Evolutionary conservation across 176 grass and related monocot species (phyloP).

Genomic region (Aegilops bicornis): DNA sequence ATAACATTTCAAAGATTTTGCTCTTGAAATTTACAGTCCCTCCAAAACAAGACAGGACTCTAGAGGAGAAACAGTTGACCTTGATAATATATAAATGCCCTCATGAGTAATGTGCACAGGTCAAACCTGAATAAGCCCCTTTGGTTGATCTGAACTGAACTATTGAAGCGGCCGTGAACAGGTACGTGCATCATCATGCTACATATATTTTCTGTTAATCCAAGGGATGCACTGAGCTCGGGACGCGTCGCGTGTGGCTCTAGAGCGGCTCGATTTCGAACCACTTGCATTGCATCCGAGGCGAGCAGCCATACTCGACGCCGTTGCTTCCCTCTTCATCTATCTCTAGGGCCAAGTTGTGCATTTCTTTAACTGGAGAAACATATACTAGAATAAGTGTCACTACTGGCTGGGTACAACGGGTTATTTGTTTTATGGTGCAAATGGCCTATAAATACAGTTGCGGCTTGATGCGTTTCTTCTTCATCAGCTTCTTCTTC

Average conservation of each 20-base stretch:
- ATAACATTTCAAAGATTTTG: not conserved
- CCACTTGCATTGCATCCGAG: not conserved
- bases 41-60: not conserved
- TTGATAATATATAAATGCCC: not conserved
- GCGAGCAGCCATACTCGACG: not conserved
- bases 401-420: not conserved
- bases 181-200: not conserved
- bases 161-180: too few relatives aligned
- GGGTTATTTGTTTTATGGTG: constrained; percentile 29
- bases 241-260: not conserved
- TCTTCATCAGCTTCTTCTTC: constrained; percentile 18
- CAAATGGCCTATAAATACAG: constrained; percentile 37
- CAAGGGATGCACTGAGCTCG: not conserved
- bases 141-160: not conserved
- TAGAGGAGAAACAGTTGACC: constrained; percentile 3
- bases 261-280: not conserved
- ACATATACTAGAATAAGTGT: not conserved
- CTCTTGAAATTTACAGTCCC: not conserved
- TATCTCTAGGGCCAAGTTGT: constrained; percentile 16
- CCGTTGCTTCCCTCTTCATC: constrained; percentile 10
- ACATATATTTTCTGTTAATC: not conserved
- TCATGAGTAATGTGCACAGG: not conserved
- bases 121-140: not conserved
- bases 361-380: not conserved
- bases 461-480: not conserved